phyloP scores from a whole-genome alignment of 169 alveolate species.

The Besnoitia besnoiti region DNA sequence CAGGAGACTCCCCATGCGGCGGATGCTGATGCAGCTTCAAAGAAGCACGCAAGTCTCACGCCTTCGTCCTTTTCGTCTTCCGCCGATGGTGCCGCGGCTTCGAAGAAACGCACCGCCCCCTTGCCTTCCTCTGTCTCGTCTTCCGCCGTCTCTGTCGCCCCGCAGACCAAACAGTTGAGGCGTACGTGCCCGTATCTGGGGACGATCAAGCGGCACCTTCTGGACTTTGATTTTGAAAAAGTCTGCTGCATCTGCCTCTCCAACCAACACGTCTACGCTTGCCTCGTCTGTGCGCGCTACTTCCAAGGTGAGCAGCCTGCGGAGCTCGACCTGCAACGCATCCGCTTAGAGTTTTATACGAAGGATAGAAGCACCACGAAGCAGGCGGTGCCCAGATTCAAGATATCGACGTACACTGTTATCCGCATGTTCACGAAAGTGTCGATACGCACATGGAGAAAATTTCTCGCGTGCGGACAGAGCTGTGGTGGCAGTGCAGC shows the following conservation, averaged over 20 bases:
- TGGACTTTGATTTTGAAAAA: conserved; percentile 98
- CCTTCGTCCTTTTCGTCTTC: conserved; percentile 6
- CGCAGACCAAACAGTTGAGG: conserved; percentile 26
- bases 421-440: no score
- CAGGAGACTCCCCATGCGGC: no score
- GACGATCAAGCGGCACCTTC: conserved; percentile 92
- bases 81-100: background rate
- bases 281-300: conserved; percentile 97
- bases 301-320: conserved; percentile 88
- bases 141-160: background rate
- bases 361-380: no score
- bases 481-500: no score
- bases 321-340: background rate
- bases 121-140: background rate
- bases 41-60: no score
- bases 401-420: no score
- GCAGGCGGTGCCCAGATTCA: no score
- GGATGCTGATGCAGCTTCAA: no score
- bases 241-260: conserved; percentile 95
- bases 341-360: no score
- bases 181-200: conserved; percentile 94
- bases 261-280: conserved; percentile 95
- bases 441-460: no score
- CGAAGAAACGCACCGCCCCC: background rate
- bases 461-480: no score